Conservation (phyloP, 1,284 basidiomycete species). For the Rhodofomes roseus region DNA sequence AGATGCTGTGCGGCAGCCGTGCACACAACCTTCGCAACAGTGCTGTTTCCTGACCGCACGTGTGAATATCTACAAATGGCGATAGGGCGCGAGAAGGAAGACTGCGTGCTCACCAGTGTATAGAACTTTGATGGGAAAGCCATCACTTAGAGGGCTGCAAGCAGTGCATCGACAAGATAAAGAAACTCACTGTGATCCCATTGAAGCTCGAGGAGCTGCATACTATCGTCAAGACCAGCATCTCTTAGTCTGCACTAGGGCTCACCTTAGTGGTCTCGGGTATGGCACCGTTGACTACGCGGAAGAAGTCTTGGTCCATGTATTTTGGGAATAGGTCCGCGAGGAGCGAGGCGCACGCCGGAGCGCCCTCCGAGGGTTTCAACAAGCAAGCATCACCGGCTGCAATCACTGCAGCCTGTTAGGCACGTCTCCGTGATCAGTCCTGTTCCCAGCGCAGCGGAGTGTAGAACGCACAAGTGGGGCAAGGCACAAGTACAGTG, state of each 20-base stretch:
- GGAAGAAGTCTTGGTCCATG: conserved; percentile 66
- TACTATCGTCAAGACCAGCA: not conserved
- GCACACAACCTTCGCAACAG: conserved; percentile 72
- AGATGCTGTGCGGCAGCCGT: conserved; percentile 81
- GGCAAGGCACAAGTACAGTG: conserved; percentile 46
- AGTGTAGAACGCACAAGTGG: conserved; percentile 38
- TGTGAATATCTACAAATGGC: not conserved
- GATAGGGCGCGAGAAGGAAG: too few species aligned
- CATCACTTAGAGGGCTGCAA: not conserved
- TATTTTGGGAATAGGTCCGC: conserved; percentile 79
- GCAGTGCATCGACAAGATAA: not conserved
- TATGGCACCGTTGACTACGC: conserved; percentile 73
- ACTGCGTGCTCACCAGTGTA: conserved; percentile 54
- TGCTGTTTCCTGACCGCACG: not conserved
- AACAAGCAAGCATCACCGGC: conserved; percentile 73
- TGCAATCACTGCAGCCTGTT: conserved; percentile 62
- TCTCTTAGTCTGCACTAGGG: not conserved
- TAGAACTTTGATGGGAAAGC: conserved; percentile 38
- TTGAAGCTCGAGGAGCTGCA: conserved; percentile 65
- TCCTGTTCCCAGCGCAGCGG: not conserved
- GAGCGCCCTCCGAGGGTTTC: conserved; percentile 79
- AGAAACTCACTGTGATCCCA: conserved; percentile 77
- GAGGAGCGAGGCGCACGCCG: conserved; percentile 61
- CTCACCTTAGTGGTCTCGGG: conserved; percentile 67
- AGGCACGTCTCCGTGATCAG: not conserved